A percentile compares a stretch with the other conserved stretches of the same genome.
These are phyloP conservation scores for Cyberlindnera amylophila DNA, from an alignment of 805 yeast genomes.

Conservation along the genomic window DNA sequence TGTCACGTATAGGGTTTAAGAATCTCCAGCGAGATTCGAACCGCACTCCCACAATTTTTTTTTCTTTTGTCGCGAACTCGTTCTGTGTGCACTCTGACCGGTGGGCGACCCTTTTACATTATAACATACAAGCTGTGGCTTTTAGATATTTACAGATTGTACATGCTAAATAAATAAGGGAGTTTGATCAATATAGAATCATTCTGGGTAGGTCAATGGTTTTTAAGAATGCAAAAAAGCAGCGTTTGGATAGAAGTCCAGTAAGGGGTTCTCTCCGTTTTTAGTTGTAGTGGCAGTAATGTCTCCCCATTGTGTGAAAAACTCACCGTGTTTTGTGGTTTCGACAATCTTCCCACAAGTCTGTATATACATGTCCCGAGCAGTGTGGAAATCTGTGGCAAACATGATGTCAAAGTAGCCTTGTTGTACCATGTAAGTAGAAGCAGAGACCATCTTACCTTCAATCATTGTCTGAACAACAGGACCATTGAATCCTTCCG, in stretches of 20 bases:
- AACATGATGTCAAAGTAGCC: slow-evolving; percentile 87
- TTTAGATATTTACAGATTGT: too few species aligned
- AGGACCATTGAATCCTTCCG: slow-evolving; percentile 64
- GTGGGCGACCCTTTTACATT: too few species aligned
- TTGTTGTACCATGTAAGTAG: slow-evolving; percentile 77
- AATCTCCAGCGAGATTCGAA: too few species aligned
- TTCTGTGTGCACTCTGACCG: too few species aligned
- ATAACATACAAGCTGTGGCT: too few species aligned
- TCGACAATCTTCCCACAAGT: slow-evolving; percentile 58
- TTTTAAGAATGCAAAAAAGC: slow-evolving; percentile 14
- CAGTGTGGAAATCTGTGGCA: slow-evolving; percentile 70
- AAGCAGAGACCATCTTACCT: slow-evolving; percentile 62
- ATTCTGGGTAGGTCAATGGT: too few species aligned
- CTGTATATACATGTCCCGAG: slow-evolving; percentile 56
- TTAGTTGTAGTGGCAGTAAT: slow-evolving; percentile 60
- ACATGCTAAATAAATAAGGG: too few species aligned
- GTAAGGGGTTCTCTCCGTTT: slow-evolving; percentile 82
- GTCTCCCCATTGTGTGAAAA: slow-evolving; percentile 70
- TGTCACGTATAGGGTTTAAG: too few species aligned
- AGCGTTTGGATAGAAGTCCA: slow-evolving; percentile 72
- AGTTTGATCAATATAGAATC: too few species aligned
- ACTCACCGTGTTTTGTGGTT: slow-evolving; percentile 58
- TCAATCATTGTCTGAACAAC: slow-evolving; percentile 75
- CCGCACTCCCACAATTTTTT: too few species aligned
- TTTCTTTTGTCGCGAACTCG: too few species aligned